Evolutionary conservation across 2,329 filamentous ascomycete genomes (phyloP).

Genomic region (Colletotrichum sp.): DNA sequence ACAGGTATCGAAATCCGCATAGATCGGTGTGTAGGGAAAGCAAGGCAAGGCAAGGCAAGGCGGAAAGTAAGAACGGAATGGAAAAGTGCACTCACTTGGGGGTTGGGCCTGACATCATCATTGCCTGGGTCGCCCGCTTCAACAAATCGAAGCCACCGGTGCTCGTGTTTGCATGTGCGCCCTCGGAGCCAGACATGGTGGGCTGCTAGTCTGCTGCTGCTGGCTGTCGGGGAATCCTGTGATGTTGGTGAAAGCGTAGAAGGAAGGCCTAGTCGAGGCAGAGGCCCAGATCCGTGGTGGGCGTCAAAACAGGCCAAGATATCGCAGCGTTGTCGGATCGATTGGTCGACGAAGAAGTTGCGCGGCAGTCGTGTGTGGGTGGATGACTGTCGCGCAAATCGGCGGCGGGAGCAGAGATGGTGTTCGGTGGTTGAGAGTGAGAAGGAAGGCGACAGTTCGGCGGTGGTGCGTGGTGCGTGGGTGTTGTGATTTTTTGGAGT

Average conservation of each 20-base stretch:
- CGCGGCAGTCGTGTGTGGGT: background rate
- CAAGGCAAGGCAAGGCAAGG: slow-evolving; percentile 24
- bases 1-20: background rate
- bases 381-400: background rate
- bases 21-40: background rate
- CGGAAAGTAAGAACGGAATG: background rate
- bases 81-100: slow-evolving; percentile 23
- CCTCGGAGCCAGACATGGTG: slow-evolving; percentile 57
- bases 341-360: background rate
- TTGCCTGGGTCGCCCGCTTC: slow-evolving; percentile 64
- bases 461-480: slow-evolving; percentile 6
- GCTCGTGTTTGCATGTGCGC: slow-evolving; percentile 42
- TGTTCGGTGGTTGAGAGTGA: background rate
- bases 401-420: background rate
- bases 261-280: slow-evolving; percentile 20
- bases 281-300: slow-evolving; percentile 13
- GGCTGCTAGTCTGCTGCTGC: slow-evolving; percentile 29
- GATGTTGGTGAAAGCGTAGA: background rate
- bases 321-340: background rate
- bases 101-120: slow-evolving; percentile 61
- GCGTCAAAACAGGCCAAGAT: slow-evolving; percentile 20
- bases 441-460: background rate
- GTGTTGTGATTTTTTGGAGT: slow-evolving; percentile 18
- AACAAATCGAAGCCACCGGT: slow-evolving; percentile 60
- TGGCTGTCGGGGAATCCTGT: background rate